Percentiles rank a stretch among this genome's conserved stretches.
phyloP scores from a whole-genome alignment of 2,329 filamentous ascomycete genomes.

The Pseudocercospora pini-densiflorae region DNA sequence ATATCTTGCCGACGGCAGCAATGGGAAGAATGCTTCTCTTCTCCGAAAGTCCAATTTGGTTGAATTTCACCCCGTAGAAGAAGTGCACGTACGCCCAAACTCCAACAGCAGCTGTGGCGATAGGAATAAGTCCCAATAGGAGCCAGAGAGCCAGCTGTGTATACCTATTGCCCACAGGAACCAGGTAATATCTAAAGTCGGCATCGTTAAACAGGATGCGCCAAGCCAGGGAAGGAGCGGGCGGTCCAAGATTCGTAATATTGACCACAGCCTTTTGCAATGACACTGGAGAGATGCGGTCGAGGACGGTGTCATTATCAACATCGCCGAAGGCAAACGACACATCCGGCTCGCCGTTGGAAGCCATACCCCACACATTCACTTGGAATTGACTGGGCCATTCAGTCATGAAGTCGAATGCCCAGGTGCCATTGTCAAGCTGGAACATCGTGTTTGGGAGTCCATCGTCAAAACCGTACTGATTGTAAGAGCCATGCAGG shows the following conservation, averaged over 20 bases:
- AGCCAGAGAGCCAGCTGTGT: conserved; percentile 60
- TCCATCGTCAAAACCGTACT: conserved; percentile 67
- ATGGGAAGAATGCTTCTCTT: conserved; percentile 47
- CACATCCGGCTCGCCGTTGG: conserved; percentile 65
- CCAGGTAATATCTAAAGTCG: conserved; percentile 55
- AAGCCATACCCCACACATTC: conserved; percentile 70
- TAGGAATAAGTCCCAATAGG: conserved; percentile 59
- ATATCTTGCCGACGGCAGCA: conserved; percentile 29
- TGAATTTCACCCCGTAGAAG: conserved; percentile 69
- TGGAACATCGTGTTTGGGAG: conserved; percentile 59
- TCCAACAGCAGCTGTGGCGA: conserved; percentile 54
- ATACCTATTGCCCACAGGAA: conserved; percentile 59
- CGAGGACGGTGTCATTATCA: conserved; percentile 63
- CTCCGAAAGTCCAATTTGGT: conserved; percentile 60
- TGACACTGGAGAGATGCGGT: conserved; percentile 65
- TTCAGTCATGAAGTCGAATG: conserved; percentile 65
- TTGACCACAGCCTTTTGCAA: conserved; percentile 62
- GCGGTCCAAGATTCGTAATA: conserved; percentile 58
- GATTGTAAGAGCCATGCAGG: conserved; percentile 66
- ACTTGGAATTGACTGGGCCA: conserved; percentile 66
- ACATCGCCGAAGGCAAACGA: conserved; percentile 65
- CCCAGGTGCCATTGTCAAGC: conserved; percentile 57
- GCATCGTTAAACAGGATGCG: conserved; percentile 61
- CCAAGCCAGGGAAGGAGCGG: conserved; percentile 61
- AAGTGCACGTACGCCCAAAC: conserved; percentile 63